Conservation (phyloP, 441 rosid species). For the Jatropha multifida region DNA sequence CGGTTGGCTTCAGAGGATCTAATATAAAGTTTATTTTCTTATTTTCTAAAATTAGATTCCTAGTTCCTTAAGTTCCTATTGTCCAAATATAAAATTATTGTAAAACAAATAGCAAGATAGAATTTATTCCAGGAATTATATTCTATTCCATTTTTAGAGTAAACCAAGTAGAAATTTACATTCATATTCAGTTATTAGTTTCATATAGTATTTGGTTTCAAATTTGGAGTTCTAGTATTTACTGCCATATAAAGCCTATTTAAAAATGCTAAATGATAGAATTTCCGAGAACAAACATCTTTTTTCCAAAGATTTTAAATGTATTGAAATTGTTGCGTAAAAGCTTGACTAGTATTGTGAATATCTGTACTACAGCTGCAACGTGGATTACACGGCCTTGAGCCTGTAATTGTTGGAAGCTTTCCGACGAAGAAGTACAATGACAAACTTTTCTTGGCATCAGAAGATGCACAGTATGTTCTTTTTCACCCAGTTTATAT, state of each 20-base stretch:
- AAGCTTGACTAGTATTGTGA: conserved; percentile 17
- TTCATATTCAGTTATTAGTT: neutral
- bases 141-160: too few relatives aligned
- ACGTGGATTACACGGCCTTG: conserved; percentile 66
- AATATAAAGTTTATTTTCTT: neutral
- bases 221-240: neutral
- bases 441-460: conserved; percentile 47
- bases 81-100: neutral
- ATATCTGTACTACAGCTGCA: conserved; percentile 49
- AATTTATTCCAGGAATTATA: neutral
- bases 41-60: neutral
- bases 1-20: too few relatives aligned
- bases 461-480: conserved; percentile 71
- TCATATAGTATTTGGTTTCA: neutral
- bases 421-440: conserved; percentile 66
- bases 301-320: neutral
- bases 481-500: conserved; percentile 19
- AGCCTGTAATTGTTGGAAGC: conserved; percentile 58
- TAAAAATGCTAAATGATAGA: neutral
- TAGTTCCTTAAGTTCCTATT: neutral
- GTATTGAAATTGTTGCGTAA: neutral
- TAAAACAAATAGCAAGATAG: neutral
- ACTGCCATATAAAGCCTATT: neutral
- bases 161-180: neutral
- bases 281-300: neutral